Evolutionary conservation across 1,284 basidiomycete genomes (phyloP).

Genomic region (Puccinia polysora): DNA sequence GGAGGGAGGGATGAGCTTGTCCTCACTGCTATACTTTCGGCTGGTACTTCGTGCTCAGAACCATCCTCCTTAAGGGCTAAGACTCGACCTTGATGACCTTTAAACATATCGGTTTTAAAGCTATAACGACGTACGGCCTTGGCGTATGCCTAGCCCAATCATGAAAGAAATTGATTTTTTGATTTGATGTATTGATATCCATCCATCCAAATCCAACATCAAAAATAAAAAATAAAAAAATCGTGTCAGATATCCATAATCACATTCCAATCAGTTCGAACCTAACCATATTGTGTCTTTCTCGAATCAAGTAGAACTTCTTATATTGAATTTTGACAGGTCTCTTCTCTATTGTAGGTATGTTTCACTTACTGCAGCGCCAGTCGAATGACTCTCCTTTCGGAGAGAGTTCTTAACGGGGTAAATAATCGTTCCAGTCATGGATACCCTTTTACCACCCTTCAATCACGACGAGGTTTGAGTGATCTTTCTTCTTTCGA

Average conservation of each 20-base stretch:
- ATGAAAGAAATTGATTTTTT: conserved; percentile 1
- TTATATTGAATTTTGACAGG: no score
- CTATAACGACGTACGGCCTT: conserved; percentile 41
- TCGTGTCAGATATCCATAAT: not conserved
- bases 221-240: not conserved
- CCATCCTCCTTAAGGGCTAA: conserved; percentile 38
- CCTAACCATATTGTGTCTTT: no score
- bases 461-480: no score
- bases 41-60: conserved; percentile 39
- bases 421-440: conserved; percentile 20
- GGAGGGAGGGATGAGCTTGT: not conserved
- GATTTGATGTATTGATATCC: not conserved
- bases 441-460: no score
- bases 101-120: conserved; percentile 37
- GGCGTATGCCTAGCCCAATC: conserved; percentile 34
- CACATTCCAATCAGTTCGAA: no score
- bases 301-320: no score
- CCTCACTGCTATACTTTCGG: conserved; percentile 41
- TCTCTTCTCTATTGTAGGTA: no score
- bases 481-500: no score
- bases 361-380: no score
- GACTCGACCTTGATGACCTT: conserved; percentile 28
- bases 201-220: not conserved
- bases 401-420: conserved; percentile 28
- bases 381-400: conserved; percentile 28